Percentiles rank a stretch among this genome's conserved stretches.
Conservation (phyloP, 2,329 filamentous ascomycete genomes). For the Beauveria medogensis region DNA sequence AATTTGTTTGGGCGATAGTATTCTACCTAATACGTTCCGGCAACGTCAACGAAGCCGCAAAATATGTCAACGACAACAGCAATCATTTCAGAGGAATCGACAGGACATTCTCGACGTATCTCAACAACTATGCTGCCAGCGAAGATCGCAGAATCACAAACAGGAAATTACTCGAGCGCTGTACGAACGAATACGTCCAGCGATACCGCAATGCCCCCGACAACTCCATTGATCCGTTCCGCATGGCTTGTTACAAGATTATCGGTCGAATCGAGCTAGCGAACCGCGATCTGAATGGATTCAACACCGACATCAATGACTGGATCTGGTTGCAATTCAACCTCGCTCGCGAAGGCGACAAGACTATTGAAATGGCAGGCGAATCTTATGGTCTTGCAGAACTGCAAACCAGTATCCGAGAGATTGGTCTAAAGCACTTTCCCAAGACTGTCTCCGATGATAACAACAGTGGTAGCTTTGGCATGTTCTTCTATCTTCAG, state of each 20-base stretch:
- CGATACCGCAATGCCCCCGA: constrained; percentile 76
- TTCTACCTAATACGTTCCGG: constrained; percentile 87
- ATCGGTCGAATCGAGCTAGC: constrained; percentile 69
- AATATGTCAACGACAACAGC: constrained; percentile 75
- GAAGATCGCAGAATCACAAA: constrained; percentile 65
- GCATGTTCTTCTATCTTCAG: constrained; percentile 90
- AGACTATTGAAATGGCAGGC: constrained; percentile 54
- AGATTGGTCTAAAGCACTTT: constrained; percentile 90
- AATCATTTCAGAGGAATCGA: constrained; percentile 83
- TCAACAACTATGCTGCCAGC: constrained; percentile 73
- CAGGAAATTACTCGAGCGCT: constrained; percentile 73
- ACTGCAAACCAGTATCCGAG: constrained; percentile 71
- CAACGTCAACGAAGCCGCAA: constrained; percentile 72
- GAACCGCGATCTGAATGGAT: constrained; percentile 54
- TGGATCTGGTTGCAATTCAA: constrained; percentile 68
- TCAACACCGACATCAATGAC: constrained; percentile 59
- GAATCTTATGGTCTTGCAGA: constrained; percentile 58
- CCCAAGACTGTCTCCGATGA: constrained; percentile 72
- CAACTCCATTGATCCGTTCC: constrained; percentile 84
- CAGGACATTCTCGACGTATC: constrained; percentile 79
- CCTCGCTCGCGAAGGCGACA: constrained; percentile 57
- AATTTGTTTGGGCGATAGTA: constrained; percentile 88
- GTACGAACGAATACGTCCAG: constrained; percentile 83
- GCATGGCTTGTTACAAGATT: constrained; percentile 96
- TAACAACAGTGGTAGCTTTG: constrained; percentile 66